Base-by-base conservation (phyloP, 306 rosid species). In the apple (Malus domestica) region DNA sequence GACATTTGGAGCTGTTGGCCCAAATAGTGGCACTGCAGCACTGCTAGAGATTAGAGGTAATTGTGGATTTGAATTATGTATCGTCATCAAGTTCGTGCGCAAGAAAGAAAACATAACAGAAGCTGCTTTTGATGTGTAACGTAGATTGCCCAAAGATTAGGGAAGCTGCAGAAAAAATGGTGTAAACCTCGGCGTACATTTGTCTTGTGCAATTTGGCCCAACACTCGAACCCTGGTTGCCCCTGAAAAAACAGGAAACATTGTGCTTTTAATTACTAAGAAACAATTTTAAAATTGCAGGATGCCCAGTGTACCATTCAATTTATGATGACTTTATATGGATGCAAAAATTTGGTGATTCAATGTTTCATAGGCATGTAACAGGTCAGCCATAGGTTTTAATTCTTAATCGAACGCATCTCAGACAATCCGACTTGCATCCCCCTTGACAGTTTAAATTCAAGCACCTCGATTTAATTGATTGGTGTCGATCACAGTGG, bases 1-100 rank as follows among this genome's bases (percentile, higher is more conserved):
- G 91, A 91, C 95, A 63, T 89, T 87, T 89, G 97, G 97, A 76
- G 97, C 95, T 10, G 95, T 86, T 79, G 97, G 89, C 83, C 97
- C 95, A 58, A 91, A 82, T 71, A 89, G 95, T 84, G 97, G 93
- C 57, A 91, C 95, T 10, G 91, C 97, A 55, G 82, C 91, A 64
- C 81, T 91, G 64, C 86, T 91, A 57, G 91, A 88, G 91, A 33
- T 6, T 33, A 33, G 1, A 33, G 38, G 95, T 90, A 75, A 81
- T 20, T 68, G 20, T 72, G 25, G 62, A 45, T 62, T 54, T 30
- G 44, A 35, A 73, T 51, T 69, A 18, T 42, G 40, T 77, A 55
- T 14, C 58, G 16, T 74, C 15, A 23, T 75, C 2, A 35, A 45
- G 55, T 74, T 77, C 49, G 35, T 57, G 23, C 35, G 25, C 23